Evolutionary conservation across 2,329 filamentous ascomycete genomes (phyloP).

Genomic region (Berkeleyomyces rouxiae): DNA sequence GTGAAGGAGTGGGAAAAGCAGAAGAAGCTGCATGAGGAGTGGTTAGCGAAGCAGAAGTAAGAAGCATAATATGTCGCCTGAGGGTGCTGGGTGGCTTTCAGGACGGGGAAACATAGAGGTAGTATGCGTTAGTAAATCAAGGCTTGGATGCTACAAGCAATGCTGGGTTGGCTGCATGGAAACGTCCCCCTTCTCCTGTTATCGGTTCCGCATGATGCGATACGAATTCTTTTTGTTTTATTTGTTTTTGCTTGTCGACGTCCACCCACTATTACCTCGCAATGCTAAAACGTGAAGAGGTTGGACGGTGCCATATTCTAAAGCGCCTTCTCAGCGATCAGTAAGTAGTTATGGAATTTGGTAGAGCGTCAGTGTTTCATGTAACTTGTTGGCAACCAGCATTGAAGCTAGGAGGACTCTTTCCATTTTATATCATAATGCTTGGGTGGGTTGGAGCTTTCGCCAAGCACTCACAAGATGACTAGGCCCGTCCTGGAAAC

Average conservation of each 20-base stretch:
- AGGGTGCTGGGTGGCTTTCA: neutral
- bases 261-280: neutral
- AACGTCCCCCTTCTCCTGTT: too few species aligned
- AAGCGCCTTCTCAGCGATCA: too few species aligned
- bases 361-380: neutral
- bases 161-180: too few species aligned
- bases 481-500: neutral
- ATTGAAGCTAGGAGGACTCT: neutral
- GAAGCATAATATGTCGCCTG: neutral
- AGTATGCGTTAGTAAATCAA: neutral
- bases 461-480: neutral
- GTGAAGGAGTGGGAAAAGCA: constrained; percentile 82
- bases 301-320: too few species aligned
- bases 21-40: constrained; percentile 67
- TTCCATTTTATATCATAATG: neutral
- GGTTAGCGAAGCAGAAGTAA: constrained; percentile 11
- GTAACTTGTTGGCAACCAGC: neutral
- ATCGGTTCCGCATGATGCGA: too few species aligned
- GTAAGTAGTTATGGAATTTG: too few species aligned
- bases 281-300: too few species aligned
- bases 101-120: neutral
- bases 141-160: too few species aligned
- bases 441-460: neutral
- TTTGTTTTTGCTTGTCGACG: neutral
- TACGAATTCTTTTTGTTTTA: too few species aligned